These are phyloP conservation scores for Penicillium sp. DNA, from an alignment of 2,329 filamentous ascomycete species.

Conservation along the genomic window DNA sequence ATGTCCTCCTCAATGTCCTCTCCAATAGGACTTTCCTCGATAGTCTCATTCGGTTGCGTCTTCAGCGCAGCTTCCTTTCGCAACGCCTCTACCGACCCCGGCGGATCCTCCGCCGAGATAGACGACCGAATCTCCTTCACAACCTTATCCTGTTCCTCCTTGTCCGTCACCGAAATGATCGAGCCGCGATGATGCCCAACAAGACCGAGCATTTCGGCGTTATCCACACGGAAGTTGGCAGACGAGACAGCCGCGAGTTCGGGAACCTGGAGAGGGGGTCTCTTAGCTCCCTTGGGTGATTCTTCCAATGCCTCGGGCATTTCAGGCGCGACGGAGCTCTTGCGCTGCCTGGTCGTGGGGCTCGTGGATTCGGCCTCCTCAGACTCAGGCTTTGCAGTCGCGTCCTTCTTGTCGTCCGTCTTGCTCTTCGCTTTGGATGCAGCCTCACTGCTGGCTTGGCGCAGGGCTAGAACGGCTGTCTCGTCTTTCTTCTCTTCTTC, in stretches of 20 bases:
- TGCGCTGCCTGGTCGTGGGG: constrained; percentile 19
- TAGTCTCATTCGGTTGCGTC: constrained; percentile 20
- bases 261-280: constrained; percentile 33
- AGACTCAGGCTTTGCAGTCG: constrained; percentile 14
- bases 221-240: constrained; percentile 40
- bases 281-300: constrained; percentile 19
- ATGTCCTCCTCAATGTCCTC: not conserved
- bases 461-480: constrained; percentile 11
- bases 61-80: constrained; percentile 30
- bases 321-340: constrained; percentile 34
- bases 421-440: constrained; percentile 2
- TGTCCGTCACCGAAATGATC: constrained; percentile 34
- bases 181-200: constrained; percentile 41
- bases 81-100: constrained; percentile 29
- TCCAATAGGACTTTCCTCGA: constrained; percentile 21
- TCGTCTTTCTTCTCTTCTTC: constrained; percentile 17
- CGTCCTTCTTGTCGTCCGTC: constrained; percentile 14
- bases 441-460: constrained; percentile 2
- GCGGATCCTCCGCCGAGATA: constrained; percentile 30
- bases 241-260: constrained; percentile 40
- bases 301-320: constrained; percentile 23
- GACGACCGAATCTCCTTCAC: constrained; percentile 40
- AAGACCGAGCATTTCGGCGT: constrained; percentile 36
- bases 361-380: not conserved
- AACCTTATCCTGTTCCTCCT: constrained; percentile 36